phyloP scores from a whole-genome alignment of 371 early-diverging fungal species.

The Mucor sp. region DNA sequence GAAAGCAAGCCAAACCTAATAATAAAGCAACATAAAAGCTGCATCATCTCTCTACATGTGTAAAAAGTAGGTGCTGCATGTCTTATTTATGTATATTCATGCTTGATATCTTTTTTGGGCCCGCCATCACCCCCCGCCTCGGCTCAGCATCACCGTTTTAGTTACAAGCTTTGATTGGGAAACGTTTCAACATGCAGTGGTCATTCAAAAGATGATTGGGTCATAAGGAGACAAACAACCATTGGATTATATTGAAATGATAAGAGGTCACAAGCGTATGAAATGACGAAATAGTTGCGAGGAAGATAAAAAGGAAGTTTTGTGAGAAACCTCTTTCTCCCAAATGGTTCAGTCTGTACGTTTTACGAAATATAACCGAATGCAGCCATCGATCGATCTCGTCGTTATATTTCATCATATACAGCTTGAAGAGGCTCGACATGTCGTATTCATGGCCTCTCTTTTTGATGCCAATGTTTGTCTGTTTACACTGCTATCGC shows the following conservation, averaged over 20 bases:
- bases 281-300: neutral
- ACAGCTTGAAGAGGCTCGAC: no score
- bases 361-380: neutral
- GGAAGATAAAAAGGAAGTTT: neutral
- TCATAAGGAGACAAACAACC: neutral
- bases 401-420: no score
- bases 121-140: neutral
- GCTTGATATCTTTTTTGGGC: neutral
- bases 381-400: no score
- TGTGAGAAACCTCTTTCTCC: neutral
- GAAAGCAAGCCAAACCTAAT: no score
- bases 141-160: neutral
- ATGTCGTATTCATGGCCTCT: no score
- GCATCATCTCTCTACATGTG: neutral
- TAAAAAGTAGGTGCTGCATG: neutral
- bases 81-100: neutral
- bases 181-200: neutral
- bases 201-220: neutral
- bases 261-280: neutral
- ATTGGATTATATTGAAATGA: neutral
- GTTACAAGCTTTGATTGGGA: neutral
- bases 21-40: neutral
- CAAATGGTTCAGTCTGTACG: neutral
- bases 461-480: no score
- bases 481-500: no score